Evolutionary conservation across 73 alveolate species (phyloP), one percentile per base, ranked within the genome.

Genomic region (Paramecium caudatum): DNA sequence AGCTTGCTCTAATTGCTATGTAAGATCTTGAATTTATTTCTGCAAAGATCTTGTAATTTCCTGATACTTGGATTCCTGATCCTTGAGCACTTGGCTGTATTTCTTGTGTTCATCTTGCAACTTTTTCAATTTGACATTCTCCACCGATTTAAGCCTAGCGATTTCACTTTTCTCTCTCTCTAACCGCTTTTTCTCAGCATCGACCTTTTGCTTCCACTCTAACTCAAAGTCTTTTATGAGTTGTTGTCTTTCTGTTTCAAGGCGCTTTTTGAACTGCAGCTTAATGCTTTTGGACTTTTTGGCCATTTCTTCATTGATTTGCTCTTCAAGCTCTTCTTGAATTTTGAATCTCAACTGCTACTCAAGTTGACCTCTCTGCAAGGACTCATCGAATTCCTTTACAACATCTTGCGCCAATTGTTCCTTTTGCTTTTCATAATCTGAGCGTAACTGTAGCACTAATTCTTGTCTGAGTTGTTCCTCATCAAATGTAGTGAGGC

Each of bases 131-230:
- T 74, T 74, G 1, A 74, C 88, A 74, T 74, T 41, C 5, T 74
- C 65, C 2, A 74, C 62, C 19, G 88, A 74, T 19, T 74, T 74
- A 34, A 74, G 10, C 43, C 88, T 74, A 39, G 88, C 88, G 5
- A 74, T 34, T 41, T 70, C 87, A 34, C 63, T 16, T 36, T 37
- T 70, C 25, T 70, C 87, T 70, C 87, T 70, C 27, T 70, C 87
- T 13, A 70, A 41, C 37, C 45, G 15, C 37, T 70, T 70, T 41
- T 70, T 70, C 15, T 70, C 63, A 7, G 61, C 61, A 3, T 70
- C 87, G 1, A 70, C 87, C 27, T 45, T 70, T 70, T 70, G 41
- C 27, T 70, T 70, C 87, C 87, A 70, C 27, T 70, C 87, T 41
- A 70, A 37, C 23, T 70, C 87, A 34, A 70, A 70, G n/a, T 23